Evolutionary conservation across 139 green algal genomes (phyloP).

Genomic region (Auxenochlorella pyrenoidosa): DNA sequence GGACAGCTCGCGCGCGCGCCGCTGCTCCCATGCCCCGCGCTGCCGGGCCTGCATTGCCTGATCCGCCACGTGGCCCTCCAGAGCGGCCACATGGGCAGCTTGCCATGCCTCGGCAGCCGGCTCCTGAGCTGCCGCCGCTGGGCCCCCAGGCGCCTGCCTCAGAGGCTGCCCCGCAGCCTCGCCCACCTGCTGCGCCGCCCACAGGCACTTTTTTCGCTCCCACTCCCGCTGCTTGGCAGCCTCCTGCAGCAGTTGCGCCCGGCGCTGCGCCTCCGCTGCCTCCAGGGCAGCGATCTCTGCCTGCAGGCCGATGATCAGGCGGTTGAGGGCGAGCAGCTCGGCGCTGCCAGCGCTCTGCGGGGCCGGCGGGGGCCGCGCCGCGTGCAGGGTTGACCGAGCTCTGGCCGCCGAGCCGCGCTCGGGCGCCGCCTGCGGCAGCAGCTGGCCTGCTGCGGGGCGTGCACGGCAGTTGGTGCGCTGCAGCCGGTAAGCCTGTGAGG

Average conservation of each 20-base stretch:
- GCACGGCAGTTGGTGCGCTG: background rate
- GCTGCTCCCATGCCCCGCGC: background rate
- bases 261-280: background rate
- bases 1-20: background rate
- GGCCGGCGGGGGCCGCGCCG: background rate
- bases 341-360: background rate
- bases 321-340: background rate
- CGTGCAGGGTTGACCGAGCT: too few relatives aligned
- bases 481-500: background rate
- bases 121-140: too few relatives aligned
- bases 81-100: background rate
- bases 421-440: background rate
- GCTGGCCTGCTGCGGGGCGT: background rate
- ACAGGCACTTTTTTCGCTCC: background rate
- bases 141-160: too few relatives aligned
- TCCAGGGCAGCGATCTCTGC: background rate
- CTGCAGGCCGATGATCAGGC: background rate
- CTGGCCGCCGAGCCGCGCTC: too few relatives aligned
- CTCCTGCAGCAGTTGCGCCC: background rate
- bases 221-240: background rate
- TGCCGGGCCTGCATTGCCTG: background rate
- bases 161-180: background rate
- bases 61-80: background rate
- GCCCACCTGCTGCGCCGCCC: background rate
- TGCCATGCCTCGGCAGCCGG: too few relatives aligned